phyloP scores from a whole-genome alignment of 148 eudicot species.

The Bassia scoparia region DNA sequence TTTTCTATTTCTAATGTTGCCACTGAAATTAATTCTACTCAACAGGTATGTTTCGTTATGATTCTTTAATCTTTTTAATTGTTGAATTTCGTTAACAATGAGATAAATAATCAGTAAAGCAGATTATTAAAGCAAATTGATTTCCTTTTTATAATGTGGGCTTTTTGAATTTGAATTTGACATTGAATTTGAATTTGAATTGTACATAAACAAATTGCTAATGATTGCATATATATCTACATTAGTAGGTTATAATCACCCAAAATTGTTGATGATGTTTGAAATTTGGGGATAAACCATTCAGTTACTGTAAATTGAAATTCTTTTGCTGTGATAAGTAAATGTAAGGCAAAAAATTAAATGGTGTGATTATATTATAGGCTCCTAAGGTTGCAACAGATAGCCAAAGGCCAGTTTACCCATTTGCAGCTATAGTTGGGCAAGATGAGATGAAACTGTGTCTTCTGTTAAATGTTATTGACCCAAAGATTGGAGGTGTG shows the following conservation, averaged over 20 bases:
- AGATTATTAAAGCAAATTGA: no score
- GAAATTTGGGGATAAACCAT: background rate
- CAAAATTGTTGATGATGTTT: background rate
- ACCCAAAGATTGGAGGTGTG: slow-evolving; percentile 96
- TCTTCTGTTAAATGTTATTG: slow-evolving; percentile 83
- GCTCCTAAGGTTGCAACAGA: slow-evolving; percentile 67
- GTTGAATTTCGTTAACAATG: background rate
- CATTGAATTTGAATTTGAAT: background rate
- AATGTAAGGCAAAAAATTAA: background rate
- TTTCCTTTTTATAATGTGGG: background rate
- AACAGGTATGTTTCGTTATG: slow-evolving; percentile 36
- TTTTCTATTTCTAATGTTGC: slow-evolving; percentile 68
- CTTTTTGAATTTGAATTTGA: background rate
- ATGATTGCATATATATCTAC: background rate
- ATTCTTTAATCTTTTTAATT: background rate
- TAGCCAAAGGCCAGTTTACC: slow-evolving; percentile 86
- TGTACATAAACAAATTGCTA: no score
- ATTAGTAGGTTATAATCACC: no score
- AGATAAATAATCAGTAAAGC: no score
- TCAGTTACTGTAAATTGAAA: background rate
- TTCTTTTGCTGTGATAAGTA: background rate
- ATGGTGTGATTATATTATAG: slow-evolving; percentile 30
- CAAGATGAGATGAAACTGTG: slow-evolving; percentile 98
- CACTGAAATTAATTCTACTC: slow-evolving; percentile 57
- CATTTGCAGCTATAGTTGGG: slow-evolving; percentile 93